Conservation (phyloP, 2,329 filamentous ascomycete species). For the Aspergillus quadrilineatus region DNA sequence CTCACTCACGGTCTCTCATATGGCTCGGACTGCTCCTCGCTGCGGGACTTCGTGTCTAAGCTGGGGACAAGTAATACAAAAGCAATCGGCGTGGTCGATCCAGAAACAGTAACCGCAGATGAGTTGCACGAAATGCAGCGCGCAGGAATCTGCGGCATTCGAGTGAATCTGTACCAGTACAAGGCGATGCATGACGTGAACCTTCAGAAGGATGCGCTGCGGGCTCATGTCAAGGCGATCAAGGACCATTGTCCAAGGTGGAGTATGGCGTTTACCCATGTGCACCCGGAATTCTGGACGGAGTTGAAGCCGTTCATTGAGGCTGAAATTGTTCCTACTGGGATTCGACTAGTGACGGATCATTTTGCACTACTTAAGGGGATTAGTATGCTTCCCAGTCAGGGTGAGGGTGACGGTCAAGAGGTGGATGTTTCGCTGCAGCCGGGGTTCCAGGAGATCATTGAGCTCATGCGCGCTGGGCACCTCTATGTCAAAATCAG, state of each 20-base stretch:
- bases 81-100: slow-evolving; percentile 34
- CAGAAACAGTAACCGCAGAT: slow-evolving; percentile 21
- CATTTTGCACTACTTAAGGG: slow-evolving; percentile 41
- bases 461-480: slow-evolving; percentile 32
- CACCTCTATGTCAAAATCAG: slow-evolving; percentile 41
- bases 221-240: slow-evolving; percentile 28
- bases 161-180: slow-evolving; percentile 40
- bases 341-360: slow-evolving; percentile 36
- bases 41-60: slow-evolving; percentile 32
- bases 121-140: slow-evolving; percentile 27
- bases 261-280: slow-evolving; percentile 35
- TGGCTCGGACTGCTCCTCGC: slow-evolving; percentile 36
- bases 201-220: slow-evolving; percentile 33
- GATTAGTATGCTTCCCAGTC: slow-evolving; percentile 30
- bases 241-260: slow-evolving; percentile 23
- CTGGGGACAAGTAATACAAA: slow-evolving; percentile 28
- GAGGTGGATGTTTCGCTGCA: slow-evolving; percentile 17
- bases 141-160: slow-evolving; percentile 34
- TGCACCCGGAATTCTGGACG: slow-evolving; percentile 32
- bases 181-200: slow-evolving; percentile 39
- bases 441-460: slow-evolving; percentile 30
- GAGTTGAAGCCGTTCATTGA: slow-evolving; percentile 25
- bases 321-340: slow-evolving; percentile 18
- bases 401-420: slow-evolving; percentile 20
- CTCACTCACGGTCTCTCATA: slow-evolving; percentile 41